Evolutionary conservation across 805 yeast genomes (phyloP), one percentile per base, ranked within the genome.

Genomic region (Kregervanrija delftensis): DNA sequence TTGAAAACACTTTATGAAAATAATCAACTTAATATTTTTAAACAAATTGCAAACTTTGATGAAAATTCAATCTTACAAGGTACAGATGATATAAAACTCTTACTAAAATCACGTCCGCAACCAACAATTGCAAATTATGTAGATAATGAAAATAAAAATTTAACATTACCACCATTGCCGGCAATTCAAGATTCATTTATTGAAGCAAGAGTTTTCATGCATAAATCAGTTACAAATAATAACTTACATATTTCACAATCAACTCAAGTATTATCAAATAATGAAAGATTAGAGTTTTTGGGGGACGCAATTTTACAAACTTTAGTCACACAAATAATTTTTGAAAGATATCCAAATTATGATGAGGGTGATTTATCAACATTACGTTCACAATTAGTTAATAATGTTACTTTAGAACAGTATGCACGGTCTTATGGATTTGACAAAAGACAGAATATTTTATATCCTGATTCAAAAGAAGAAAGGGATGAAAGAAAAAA

Each of bases 301-400:
- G 98, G 98, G 12, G 98, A 91, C 65, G 81, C 97, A 1, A 76
- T 88, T 15, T 66, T 91, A 47, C 85, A 86, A 57, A 75, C 74
- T 43, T 68, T 82, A n/a, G 79, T 85, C 43, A 83, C 96, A 0
- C 67, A 75, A 46, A 71, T 90, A 36, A 69, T 87, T 13, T 88
- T 73, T 55, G 71, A 76, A 28, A 63, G 73, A 44, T 85, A 83
- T 54, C 93, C 95, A 0, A 65, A 71, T 37, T 82, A 81, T 37
- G 68, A 79, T 17, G 98, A 93, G 69, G 98, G 98, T 33, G 81
- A 79, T 35, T 64, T 91, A 49, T 80, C 96, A 0, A 72, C 71
- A 36, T 65, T 85, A 41, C 76, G 98, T 56, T 71, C 89, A 11
- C 71, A 68, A 43, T 62, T 93, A 31, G 85, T 93, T 31, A 79